Evolutionary conservation across 2,329 filamentous ascomycete species (phyloP), one percentile per base, ranked within the genome.

Genomic region (Passalora sequoiae): DNA sequence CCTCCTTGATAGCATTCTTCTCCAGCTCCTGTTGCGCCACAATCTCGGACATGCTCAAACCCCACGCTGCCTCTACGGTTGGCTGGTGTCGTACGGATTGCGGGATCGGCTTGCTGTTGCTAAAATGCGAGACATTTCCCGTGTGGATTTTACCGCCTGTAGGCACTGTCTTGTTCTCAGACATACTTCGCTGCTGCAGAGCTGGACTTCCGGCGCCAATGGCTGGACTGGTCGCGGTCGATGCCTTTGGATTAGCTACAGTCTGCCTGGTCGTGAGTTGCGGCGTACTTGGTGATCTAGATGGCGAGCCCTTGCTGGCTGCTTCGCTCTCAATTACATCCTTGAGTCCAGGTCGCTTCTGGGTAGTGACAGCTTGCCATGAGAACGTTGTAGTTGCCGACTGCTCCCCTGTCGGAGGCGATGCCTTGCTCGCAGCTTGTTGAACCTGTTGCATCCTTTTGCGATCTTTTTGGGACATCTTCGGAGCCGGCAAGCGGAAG

Each of bases 401-500:
- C 75, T 38, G 47, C 27, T 37, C 32, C 17, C 37, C 40, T 8
- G 38, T 29, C 2, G 40, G 33, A 2, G 43, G 42, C 13, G 36
- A 19, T 9, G 42, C 17, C 5, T 12, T 8, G 9, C 36, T 25
- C 20, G 36, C 25, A 13, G 45, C 47, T 52, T 60, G 46, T 57
- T 86, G 79, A 49, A 80, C 75, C 57, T 88, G 83, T 56, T 88
- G 79, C 52, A 89, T 79, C 60, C 79, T 86, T 68, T 95, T 97
- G 16, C 89, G 81, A 63, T 96, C 89, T 60, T 92, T 94, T 57
- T 97, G 92, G 0, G 89, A 95, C 54, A 94, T 67, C 61, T 86
- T 95, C 0, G 69, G 66, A 27, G 69, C 63, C 19, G 57, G 69
- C 47, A 59, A 56, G 59, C 57, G 56, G 43, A 59, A 54, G 1